A percentile compares a stretch with the other conserved stretches of the same genome.
These are phyloP conservation scores for Mortierella sp. DNA, from an alignment of 371 early-diverging fungal species.

Conservation along the genomic window DNA sequence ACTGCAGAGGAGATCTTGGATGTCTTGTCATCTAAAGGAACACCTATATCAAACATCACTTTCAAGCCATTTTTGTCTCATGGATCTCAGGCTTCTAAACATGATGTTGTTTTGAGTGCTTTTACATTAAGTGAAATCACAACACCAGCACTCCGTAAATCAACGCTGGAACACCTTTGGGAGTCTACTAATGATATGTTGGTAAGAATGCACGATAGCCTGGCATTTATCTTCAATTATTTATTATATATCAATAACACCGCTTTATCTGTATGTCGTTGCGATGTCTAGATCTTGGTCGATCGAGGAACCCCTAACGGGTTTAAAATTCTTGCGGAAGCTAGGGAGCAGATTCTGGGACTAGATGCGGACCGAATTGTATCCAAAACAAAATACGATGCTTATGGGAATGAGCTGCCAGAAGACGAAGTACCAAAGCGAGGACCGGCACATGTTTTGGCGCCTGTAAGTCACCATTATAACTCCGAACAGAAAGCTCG, in stretches of 20 bases:
- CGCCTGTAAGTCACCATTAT: constrained; percentile 68
- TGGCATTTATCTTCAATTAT: background rate
- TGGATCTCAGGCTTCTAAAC: constrained; percentile 61
- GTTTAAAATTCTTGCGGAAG: constrained; percentile 76
- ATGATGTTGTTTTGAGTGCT: constrained; percentile 82
- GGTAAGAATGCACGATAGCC: constrained; percentile 58
- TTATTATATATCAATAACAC: background rate
- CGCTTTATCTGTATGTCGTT: background rate
- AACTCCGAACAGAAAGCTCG: background rate
- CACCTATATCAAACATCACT: constrained; percentile 57
- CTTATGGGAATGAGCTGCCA: constrained; percentile 30
- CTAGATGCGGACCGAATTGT: constrained; percentile 41
- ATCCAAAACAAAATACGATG: constrained; percentile 36
- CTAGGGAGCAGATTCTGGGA: constrained; percentile 77
- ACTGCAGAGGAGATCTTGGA: constrained; percentile 67
- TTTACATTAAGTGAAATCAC: constrained; percentile 84
- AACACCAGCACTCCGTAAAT: constrained; percentile 70
- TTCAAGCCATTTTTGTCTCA: constrained; percentile 76
- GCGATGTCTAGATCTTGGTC: constrained; percentile 69
- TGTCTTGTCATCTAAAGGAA: constrained; percentile 22
- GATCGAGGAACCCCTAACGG: constrained; percentile 91
- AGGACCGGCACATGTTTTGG: constrained; percentile 68
- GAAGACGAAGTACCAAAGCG: constrained; percentile 22
- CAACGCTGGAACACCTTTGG: constrained; percentile 84
- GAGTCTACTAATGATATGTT: constrained; percentile 79